Evolutionary conservation across 1,139 yeast genomes (phyloP).

Genomic region (Saccharomycopsis hybrid): DNA sequence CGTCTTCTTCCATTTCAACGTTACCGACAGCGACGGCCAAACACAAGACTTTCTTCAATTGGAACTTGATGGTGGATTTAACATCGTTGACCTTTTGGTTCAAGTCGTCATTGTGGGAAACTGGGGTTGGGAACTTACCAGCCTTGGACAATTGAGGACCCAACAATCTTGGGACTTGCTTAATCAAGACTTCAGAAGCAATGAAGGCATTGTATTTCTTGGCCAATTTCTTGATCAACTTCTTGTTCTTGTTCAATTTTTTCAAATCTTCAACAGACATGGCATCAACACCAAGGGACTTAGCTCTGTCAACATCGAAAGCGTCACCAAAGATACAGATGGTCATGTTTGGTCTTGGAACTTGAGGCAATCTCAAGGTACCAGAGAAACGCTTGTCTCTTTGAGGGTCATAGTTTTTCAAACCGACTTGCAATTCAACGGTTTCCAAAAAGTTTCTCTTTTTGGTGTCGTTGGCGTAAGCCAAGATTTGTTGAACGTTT

Average conservation of each 20-base stretch:
- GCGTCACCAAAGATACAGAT: conserved; percentile 99
- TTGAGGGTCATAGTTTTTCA: conserved; percentile 99
- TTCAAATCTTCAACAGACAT: conserved; percentile 99
- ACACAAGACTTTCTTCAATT: conserved; percentile 93
- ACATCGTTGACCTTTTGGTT: conserved; percentile 95
- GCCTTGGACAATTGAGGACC: conserved; percentile 99
- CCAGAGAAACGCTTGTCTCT: conserved; percentile 99
- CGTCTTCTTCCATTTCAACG: conserved; percentile 98
- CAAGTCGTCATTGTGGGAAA: conserved; percentile 98
- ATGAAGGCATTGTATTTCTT: conserved; percentile 99
- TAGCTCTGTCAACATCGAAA: conserved; percentile 99
- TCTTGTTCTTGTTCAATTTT: conserved; percentile 99
- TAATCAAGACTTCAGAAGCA: conserved; percentile 98
- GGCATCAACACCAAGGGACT: conserved; percentile 98
- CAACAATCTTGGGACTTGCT: conserved; percentile 99
- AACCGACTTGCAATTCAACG: conserved; percentile 99
- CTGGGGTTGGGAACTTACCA: conserved; percentile 99
- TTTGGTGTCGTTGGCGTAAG: conserved; percentile 90
- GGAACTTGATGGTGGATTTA: conserved; percentile 99
- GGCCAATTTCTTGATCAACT: conserved; percentile 98
- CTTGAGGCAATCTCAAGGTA: conserved; percentile 95
- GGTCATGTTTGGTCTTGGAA: conserved; percentile 99
- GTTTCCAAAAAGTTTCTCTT: conserved; percentile 99
- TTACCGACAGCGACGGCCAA: conserved; percentile 96
- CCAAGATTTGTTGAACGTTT: conserved; percentile 88